These are phyloP conservation scores for Cardamine occulta DNA, from an alignment of 345 rosid genomes.

Conservation along the genomic window DNA sequence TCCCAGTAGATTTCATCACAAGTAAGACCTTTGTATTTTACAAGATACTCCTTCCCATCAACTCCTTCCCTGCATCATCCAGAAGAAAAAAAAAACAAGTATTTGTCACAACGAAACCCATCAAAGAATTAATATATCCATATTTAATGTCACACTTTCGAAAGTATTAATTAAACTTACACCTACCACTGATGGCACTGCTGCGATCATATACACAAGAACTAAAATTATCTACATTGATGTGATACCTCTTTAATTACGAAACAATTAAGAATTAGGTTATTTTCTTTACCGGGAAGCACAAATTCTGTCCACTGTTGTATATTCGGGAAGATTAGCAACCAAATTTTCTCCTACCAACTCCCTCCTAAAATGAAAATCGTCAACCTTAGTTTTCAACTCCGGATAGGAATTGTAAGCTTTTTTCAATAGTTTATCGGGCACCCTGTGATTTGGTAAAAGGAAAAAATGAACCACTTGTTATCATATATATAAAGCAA, in stretches of 20 bases:
- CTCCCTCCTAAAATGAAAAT: constrained; percentile 58
- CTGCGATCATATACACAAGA: not conserved
- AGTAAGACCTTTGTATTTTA: constrained; percentile 78
- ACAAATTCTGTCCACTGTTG: constrained; percentile 78
- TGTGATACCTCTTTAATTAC: not conserved
- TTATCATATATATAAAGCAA: not conserved
- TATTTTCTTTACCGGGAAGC: constrained; percentile 63
- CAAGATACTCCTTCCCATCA: constrained; percentile 67
- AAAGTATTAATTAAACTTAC: not conserved
- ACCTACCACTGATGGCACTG: not conserved
- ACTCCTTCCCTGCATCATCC: constrained; percentile 41
- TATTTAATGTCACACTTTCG: not conserved
- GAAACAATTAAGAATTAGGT: not conserved
- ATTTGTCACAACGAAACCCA: not conserved
- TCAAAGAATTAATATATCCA: not conserved
- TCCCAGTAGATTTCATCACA: constrained; percentile 94
- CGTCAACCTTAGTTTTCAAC: constrained; percentile 64
- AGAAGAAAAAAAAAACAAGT: not conserved
- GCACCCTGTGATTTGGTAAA: constrained; percentile 58
- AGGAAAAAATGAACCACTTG: constrained; percentile 1
- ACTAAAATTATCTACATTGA: not conserved
- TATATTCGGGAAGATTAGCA: constrained; percentile 87
- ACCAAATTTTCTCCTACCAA: constrained; percentile 68
- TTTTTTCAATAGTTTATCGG: constrained; percentile 72
- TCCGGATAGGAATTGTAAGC: constrained; percentile 73